A percentile compares a stretch with the other conserved stretches of the same genome.
phyloP scores from a whole-genome alignment of 306 rosid species.

The Glycine tomentella region DNA sequence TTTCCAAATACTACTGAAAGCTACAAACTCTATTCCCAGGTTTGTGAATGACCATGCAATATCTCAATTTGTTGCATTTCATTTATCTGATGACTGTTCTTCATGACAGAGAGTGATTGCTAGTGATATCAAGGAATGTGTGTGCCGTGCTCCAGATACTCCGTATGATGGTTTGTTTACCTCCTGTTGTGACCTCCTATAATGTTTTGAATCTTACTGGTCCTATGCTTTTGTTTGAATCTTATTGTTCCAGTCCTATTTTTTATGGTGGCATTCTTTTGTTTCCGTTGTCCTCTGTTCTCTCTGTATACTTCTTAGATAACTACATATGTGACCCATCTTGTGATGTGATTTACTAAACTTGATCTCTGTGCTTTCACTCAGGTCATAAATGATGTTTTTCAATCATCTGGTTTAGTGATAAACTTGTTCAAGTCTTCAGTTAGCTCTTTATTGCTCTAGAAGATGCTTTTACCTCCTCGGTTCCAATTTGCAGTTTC shows the following conservation, averaged over 20 bases:
- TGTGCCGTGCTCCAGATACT: slow-evolving; percentile 97
- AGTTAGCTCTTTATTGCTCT: slow-evolving; percentile 2
- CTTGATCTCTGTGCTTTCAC: neutral
- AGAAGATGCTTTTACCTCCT: slow-evolving; percentile 39
- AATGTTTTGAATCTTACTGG: slow-evolving; percentile 32
- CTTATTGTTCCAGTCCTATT: slow-evolving; percentile 4
- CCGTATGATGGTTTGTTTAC: slow-evolving; percentile 88
- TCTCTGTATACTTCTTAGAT: neutral
- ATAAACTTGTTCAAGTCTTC: neutral
- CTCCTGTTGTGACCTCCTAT: slow-evolving; percentile 21
- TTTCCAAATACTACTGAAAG: slow-evolving; percentile 93
- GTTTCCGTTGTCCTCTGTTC: neutral
- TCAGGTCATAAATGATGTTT: slow-evolving; percentile 26
- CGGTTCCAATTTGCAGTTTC: slow-evolving; percentile 33
- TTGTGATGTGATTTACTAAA: neutral
- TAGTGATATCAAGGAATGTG: slow-evolving; percentile 97
- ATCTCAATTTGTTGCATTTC: slow-evolving; percentile 36
- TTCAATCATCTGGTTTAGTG: slow-evolving; percentile 30
- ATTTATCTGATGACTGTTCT: slow-evolving; percentile 42
- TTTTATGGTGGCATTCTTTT: slow-evolving; percentile 20
- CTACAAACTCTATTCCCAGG: slow-evolving; percentile 95
- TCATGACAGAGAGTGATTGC: slow-evolving; percentile 86
- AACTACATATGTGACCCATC: slow-evolving; percentile 5
- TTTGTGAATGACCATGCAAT: slow-evolving; percentile 52
- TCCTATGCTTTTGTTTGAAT: slow-evolving; percentile 23